Evolutionary conservation across 2,329 filamentous ascomycete species (phyloP), one percentile per base, ranked within the genome.

Genomic region (Talaromyces sp.): DNA sequence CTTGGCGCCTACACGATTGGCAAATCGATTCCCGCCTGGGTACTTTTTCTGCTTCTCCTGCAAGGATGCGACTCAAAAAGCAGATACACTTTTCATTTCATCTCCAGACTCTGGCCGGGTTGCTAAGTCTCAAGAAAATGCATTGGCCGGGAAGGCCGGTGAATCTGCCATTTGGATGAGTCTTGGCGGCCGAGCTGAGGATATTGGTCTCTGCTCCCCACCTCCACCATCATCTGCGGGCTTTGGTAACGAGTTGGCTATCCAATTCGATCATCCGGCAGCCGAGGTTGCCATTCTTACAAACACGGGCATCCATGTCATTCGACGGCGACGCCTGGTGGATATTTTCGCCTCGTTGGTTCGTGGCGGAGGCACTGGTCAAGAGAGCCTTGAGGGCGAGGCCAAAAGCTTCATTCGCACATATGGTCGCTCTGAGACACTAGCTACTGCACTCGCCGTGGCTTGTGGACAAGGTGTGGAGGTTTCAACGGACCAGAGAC

Each of bases 381-480:
- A 75, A 20, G 87, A 97, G 58, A 90, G 89, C 3, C 76, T 94
- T 9, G 91, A 96, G 63, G 84, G 82, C 16, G 89, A 96, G 62
- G 83, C 95, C 19, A 89, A 89, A 49, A 89, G 86, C 55, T 93
- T 99, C 64, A 90, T 94, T 55, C 84, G 86, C 52, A 82, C 87
- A 9, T 99, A 97, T 69, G 94, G 94, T 11, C 85, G 92, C 10
- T 86, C 88, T 3, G 94, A 99, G 71, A 94, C 90, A 0, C 87
- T 95, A 49, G 90, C 94, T 0, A 91, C 93, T 36, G 92, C 94
- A 22, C 78, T 99, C 47, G 94, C 94, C 10, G 94, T 99, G 27
- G 92, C 94, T 33, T 99, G 94, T 70, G 92, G 93, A 3, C 92
- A 97, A 69, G 93, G 91, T 9, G 87, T 88, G 22, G 93, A 96